These are phyloP conservation scores for Malus hybrid DNA, from an alignment of 331 rosid genomes.

Conservation along the genomic window DNA sequence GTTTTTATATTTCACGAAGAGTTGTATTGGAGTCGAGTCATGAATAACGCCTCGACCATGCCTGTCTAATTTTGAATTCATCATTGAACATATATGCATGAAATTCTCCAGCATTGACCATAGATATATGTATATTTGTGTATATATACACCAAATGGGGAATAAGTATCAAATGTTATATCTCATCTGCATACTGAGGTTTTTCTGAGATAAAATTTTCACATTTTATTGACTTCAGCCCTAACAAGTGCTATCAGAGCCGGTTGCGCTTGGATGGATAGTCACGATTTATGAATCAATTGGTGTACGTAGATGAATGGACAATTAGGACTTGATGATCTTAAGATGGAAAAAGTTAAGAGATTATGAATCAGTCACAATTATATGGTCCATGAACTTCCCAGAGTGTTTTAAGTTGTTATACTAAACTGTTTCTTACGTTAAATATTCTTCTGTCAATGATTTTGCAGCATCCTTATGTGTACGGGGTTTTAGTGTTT, in stretches of 20 bases:
- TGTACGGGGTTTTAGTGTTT: constrained; percentile 48
- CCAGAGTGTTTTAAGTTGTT: not conserved
- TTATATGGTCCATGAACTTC: not conserved
- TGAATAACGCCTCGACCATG: not conserved
- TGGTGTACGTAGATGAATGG: too few species aligned
- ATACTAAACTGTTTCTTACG: not conserved
- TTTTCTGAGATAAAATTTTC: not conserved
- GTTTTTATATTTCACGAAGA: not conserved
- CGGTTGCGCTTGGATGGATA: too few species aligned
- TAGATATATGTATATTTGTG: too few species aligned
- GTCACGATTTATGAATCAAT: too few species aligned
- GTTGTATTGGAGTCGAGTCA: not conserved
- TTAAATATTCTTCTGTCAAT: not conserved
- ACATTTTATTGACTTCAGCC: too few species aligned
- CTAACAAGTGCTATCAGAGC: not conserved
- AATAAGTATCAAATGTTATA: too few species aligned
- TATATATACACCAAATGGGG: not conserved
- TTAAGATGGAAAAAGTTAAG: not conserved
- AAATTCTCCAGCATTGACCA: too few species aligned
- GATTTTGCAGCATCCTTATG: constrained; percentile 52
- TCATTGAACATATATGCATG: not conserved
- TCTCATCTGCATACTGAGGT: not conserved
- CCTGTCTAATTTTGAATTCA: not conserved
- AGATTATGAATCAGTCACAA: not conserved
- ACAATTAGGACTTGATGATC: not conserved